Base-by-base conservation (phyloP, 2,329 filamentous ascomycete species). In the Zymoseptoria ardabiliae region DNA sequence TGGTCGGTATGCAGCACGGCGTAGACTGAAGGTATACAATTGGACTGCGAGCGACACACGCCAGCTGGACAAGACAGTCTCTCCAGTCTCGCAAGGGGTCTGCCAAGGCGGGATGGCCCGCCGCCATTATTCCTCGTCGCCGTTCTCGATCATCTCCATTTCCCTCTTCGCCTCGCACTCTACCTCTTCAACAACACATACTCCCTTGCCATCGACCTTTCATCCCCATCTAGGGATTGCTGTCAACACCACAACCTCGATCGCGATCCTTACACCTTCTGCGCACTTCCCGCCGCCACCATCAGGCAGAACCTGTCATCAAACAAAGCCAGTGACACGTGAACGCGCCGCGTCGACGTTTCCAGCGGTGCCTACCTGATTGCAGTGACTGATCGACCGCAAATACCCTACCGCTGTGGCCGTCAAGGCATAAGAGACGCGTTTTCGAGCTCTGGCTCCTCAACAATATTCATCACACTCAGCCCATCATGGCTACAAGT, bases 401-500 rank as follows among this genome's bases (percentile, higher is more conserved):
- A 45, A 45, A n/a, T 7, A n/a, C 35, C 35, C 35, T 6, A 45
- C 17, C n/a, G 35, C 35, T 13, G 35, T n/a, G 13, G 17, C 17
- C 13, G 17, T 17, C 35, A 17, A 45, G 35, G 35, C 35, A 7
- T 45, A 28, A 17, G 41, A 25, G 4, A 41, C 52, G 45, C 58
- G 52, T 53, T 48, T 58, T n/a, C 30, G 56, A 56, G 54, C 57
- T 54, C 30, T 45, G 53, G 54, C 59, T 63, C 56, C 57, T 53
- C 19, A n/a, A 41, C 30, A 54, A 22, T 13, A 45, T 13, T 5
- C 35, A 17, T 17, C 35, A 45, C 35, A 45, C 17, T 6, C 35
- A 55, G 23, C 53, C 53, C 55, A 57, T 41, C 22, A 69, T 69
- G 67, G 61, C 69, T 48, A 60, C 66, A 19, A 57, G 58, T 17